Evolutionary conservation across 805 yeast species (phyloP), one percentile per base, ranked within the genome.

Genomic region (Yamadazyma philogaea): DNA sequence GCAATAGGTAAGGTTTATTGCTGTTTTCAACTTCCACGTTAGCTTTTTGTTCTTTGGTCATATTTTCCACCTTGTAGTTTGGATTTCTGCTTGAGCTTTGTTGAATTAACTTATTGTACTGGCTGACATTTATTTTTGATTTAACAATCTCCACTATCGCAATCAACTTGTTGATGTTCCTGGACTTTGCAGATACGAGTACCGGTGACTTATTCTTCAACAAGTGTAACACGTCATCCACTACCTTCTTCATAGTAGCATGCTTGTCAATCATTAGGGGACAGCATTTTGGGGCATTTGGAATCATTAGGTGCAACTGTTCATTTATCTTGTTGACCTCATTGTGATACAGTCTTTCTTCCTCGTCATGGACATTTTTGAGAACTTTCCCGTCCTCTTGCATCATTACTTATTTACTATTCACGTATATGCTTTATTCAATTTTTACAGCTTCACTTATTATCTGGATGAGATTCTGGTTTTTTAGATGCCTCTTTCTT

Each of bases 131-230:
- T 2, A 16, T 17, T 34, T 49, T 45, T 8, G 44, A 27, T 32
- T 49, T 49, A 6, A 40, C 43, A 1, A 45, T 43, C 36, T 49
- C 53, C 4, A 45, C 46, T 3, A 47, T 45, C 5, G 45, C 37
- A 5, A 49, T 39, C 2, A 47, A 30, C 30, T 45, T 49, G 21
- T 37, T 39, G 22, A 49, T 37, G 11, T 24, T 24, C 14, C 28
- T 37, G 8, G 46, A 37, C 22, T 40, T 38, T 1, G 44, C 50
- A 15, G 38, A 30, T 21, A 49, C 6, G 16, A 49, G 32, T 6
- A 47, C 22, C 3, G 40, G 38, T 11, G 33, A 12, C 2, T 24
- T 24, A 2, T 30, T 10, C 6, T 41, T 27, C 7, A 49, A 3
- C 4, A 10, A 5, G 6, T 30, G 6, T 11, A 45, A 10, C 6